Evolutionary conservation across 202 grass and related monocot species (phyloP), one percentile per base, ranked within the genome.

Genomic region (Tripidium arundinaceum): DNA sequence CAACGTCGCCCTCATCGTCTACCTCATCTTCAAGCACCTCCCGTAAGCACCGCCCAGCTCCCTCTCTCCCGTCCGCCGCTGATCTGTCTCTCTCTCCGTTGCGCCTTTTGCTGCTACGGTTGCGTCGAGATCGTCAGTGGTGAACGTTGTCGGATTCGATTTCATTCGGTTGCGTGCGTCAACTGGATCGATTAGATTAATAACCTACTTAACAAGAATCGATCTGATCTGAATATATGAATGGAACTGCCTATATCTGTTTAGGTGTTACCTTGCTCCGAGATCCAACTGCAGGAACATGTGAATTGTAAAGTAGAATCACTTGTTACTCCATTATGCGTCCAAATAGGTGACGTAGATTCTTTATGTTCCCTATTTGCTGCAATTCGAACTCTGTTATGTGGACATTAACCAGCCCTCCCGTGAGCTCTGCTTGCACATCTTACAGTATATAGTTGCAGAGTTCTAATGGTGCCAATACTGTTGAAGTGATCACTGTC

Each of bases 21-120:
- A 90, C 79, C 96, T 98, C 70, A 78, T 94, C 75, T 98, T 98
- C 88, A 98, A 93, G 82, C 92, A 98, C 81, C 95, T 94, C 39
- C 87, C 70, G 92, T 98, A 86, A 54, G 37, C 12, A n/a, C 6
- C 9, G 7, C 16, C 58, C 16, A 38, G 26, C 22, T 31, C 2
- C 18, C 42, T 2, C 0, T 81, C 41, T 21, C 15, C 15, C 34
- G 7, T 47, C 19, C 34, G 34, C 34, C 39, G 11, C 1, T 70
- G 54, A 69, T 77, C 33, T 80, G 68, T n/a, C n/a, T 33, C 29
- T 42, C 16, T 72, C 66, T 5, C 42, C 24, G 2, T 36, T 24
- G 31, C 13, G 55, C 55, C 57, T 43, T 62, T 28, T 27, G 11
- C 4, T 11, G 33, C 22, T 38, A 15, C 13, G 8, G 11, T 21